Percentiles rank a stretch among this genome's conserved stretches.
Conservation (phyloP, 768 basidiomycete species). For the Pulveroboletus sp. region DNA sequence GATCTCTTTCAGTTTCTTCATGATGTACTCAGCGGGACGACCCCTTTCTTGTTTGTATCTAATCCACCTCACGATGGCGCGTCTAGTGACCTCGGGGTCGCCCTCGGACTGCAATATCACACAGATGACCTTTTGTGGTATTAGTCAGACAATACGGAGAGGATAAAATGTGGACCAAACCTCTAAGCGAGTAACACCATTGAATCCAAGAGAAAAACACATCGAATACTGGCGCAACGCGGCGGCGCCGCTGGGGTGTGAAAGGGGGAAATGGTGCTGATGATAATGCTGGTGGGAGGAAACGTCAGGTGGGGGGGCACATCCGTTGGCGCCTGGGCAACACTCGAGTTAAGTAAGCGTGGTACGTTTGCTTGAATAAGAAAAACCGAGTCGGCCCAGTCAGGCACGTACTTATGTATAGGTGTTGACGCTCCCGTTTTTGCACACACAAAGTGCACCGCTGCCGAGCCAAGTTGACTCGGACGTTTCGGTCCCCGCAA, state of each 20-base stretch:
- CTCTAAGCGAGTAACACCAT: conserved; percentile 28
- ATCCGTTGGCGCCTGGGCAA: no score
- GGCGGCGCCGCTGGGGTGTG: neutral
- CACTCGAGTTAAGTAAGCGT: no score
- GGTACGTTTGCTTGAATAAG: no score
- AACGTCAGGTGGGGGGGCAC: no score
- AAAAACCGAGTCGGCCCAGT: no score
- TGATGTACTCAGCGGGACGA: conserved; percentile 28
- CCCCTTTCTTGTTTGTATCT: conserved; percentile 25
- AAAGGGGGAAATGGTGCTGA: neutral
- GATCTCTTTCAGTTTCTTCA: conserved; percentile 24
- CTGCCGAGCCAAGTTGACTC: no score
- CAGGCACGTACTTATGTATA: no score
- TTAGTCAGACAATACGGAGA: neutral
- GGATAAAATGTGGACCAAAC: conserved; percentile 1
- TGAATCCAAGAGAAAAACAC: conserved; percentile 25
- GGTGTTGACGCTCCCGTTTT: no score
- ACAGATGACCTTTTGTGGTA: conserved; percentile 23
- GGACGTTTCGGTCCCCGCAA: no score
- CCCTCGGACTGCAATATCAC: conserved; percentile 4
- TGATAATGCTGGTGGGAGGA: neutral
- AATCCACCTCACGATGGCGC: conserved; percentile 30
- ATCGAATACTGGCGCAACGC: conserved; percentile 2
- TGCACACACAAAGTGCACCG: no score
- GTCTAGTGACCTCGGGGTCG: conserved; percentile 13